phyloP scores from a whole-genome alignment of 2,329 filamentous ascomycete genomes.

The Aspergillus sp. region DNA sequence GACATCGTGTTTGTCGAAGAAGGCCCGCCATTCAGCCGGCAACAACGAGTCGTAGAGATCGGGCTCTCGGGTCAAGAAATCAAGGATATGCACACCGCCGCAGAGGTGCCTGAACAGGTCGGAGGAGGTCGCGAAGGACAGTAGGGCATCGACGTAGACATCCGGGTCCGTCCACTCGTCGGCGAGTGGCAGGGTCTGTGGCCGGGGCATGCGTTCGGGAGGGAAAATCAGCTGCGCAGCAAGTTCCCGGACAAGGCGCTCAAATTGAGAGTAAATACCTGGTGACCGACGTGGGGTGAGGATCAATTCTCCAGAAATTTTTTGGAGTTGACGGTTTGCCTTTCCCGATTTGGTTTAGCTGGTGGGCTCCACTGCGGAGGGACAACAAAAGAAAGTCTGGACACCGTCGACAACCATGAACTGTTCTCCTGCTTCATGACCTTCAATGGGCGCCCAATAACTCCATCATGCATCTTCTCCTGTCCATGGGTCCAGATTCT shows the following conservation, averaged over 20 bases:
- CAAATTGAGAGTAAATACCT: too few species aligned
- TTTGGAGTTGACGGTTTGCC: neutral
- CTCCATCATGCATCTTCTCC: neutral
- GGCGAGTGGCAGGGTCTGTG: conserved; percentile 63
- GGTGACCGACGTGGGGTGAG: neutral
- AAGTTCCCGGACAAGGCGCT: neutral
- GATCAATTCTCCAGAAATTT: conserved; percentile 4
- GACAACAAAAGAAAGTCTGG: too few species aligned
- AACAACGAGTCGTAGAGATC: conserved; percentile 77
- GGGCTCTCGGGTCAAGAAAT: conserved; percentile 86
- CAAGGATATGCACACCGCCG: conserved; percentile 93
- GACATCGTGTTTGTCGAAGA: conserved; percentile 68
- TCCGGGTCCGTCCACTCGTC: conserved; percentile 69
- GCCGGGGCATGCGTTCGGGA: conserved; percentile 44
- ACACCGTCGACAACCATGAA: too few species aligned
- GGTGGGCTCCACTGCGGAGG: neutral
- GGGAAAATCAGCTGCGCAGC: neutral
- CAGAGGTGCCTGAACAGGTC: conserved; percentile 83
- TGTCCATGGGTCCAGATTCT: neutral
- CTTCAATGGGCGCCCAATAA: neutral
- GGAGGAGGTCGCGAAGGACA: conserved; percentile 72
- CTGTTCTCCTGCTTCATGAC: neutral
- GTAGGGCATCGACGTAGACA: conserved; percentile 73
- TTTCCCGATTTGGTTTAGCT: neutral
- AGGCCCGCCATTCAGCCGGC: conserved; percentile 76